These are phyloP conservation scores for Juncus inflexus DNA, from an alignment of 176 grass and related monocot species.

Conservation along the genomic window DNA sequence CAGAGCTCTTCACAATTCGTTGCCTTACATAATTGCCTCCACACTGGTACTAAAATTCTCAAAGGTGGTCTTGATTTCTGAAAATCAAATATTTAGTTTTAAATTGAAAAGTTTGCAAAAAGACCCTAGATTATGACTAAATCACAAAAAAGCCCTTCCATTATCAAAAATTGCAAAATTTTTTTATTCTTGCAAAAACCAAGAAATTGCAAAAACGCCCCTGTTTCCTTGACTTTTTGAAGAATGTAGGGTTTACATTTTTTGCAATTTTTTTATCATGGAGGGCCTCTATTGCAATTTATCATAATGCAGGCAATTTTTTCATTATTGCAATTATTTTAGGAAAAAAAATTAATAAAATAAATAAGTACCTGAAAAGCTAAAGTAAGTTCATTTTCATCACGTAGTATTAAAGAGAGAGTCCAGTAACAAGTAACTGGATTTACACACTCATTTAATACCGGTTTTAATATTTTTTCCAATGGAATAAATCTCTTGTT, in stretches of 20 bases:
- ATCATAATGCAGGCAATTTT: too few relatives aligned
- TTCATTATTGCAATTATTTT: too few relatives aligned
- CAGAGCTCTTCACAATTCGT: constrained; percentile 16
- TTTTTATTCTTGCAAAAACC: constrained; percentile 5
- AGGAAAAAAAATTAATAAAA: too few relatives aligned
- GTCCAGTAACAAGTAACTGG: constrained; percentile 74
- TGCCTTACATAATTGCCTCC: constrained; percentile 46
- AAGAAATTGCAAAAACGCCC: neutral
- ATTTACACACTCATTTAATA: constrained; percentile 63
- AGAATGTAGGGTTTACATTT: too few relatives aligned
- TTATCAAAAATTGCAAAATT: too few relatives aligned
- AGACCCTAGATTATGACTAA: constrained; percentile 1
- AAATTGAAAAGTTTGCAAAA: neutral
- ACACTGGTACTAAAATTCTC: constrained; percentile 63
- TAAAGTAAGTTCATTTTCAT: constrained; percentile 41
- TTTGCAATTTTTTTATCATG: too few relatives aligned
- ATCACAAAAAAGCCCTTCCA: neutral
- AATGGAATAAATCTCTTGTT: constrained; percentile 49
- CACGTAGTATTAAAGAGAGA: constrained; percentile 47
- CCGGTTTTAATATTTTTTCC: constrained; percentile 48
- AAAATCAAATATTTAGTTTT: constrained; percentile 23
- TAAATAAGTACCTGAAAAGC: constrained; percentile 53
- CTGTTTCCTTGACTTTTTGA: too few relatives aligned
- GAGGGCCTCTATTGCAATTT: too few relatives aligned
- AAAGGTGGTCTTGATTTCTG: constrained; percentile 48